Percentiles rank a stretch among this genome's conserved stretches.
phyloP scores from a whole-genome alignment of 352 stramenopile species.

The Globisporangium okanoganense region DNA sequence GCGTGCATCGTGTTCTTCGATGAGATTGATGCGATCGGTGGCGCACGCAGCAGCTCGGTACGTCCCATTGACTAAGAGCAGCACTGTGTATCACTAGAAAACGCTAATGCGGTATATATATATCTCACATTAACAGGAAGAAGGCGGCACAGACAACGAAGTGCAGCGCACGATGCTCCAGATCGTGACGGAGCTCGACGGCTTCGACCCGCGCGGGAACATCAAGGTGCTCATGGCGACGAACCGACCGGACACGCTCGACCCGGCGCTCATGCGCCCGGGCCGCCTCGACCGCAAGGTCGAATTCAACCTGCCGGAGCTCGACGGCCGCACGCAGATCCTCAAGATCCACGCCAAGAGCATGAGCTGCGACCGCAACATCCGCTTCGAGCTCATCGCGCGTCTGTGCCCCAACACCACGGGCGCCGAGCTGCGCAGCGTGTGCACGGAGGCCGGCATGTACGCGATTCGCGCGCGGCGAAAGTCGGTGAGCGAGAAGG shows the following conservation, averaged over 20 bases:
- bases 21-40: slow-evolving; percentile 98
- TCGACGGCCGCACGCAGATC: slow-evolving; percentile 98
- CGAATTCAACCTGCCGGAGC: slow-evolving; percentile 98
- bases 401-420: slow-evolving; percentile 98
- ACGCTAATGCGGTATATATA: no score
- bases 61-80: slow-evolving; percentile 1
- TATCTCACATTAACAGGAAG: slow-evolving; percentile 70
- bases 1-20: slow-evolving; percentile 99
- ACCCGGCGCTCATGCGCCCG: slow-evolving; percentile 94
- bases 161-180: slow-evolving; percentile 99
- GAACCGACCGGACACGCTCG: slow-evolving; percentile 96
- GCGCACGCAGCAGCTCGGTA: slow-evolving; percentile 74
- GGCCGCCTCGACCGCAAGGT: slow-evolving; percentile 99
- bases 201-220: slow-evolving; percentile 98
- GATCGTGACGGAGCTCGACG: slow-evolving; percentile 99
- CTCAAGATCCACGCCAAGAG: slow-evolving; percentile 99
- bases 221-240: slow-evolving; percentile 99
- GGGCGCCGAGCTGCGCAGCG: slow-evolving; percentile 96
- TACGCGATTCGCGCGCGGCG: slow-evolving; percentile 98
- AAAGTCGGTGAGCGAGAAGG: slow-evolving; percentile 99
- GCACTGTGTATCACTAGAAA: no score
- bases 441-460: slow-evolving; percentile 99
- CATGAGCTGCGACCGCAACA: slow-evolving; percentile 99
- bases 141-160: slow-evolving; percentile 97
- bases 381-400: slow-evolving; percentile 98